Conservation (phyloP, 2,329 filamentous ascomycete species). For the Claviceps pazoutovae region DNA sequence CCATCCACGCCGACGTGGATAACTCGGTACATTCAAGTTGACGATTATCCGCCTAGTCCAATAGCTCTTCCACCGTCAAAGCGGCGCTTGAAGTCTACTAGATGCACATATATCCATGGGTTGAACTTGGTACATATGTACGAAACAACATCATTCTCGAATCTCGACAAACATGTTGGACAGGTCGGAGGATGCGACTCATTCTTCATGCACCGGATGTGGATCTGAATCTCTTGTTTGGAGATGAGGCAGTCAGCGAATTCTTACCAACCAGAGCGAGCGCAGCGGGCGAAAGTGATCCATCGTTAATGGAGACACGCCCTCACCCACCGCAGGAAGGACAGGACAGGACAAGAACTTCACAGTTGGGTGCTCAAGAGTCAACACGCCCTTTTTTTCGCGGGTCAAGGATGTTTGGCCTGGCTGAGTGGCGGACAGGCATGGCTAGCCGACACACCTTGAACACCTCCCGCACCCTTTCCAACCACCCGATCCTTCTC, state of each 20-base stretch:
- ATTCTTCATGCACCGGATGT: not conserved
- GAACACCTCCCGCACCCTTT: constrained; percentile 9
- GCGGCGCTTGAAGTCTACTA: not conserved
- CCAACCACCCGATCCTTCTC: constrained; percentile 15
- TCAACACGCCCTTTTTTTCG: not conserved
- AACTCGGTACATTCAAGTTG: too few species aligned
- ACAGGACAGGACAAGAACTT: not conserved
- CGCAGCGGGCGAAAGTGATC: not conserved
- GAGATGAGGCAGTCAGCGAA: not conserved
- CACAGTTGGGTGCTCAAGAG: too few species aligned
- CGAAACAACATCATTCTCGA: not conserved
- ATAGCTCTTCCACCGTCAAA: not conserved
- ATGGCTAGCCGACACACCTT: not conserved
- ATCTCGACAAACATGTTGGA: not conserved
- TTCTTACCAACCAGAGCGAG: not conserved
- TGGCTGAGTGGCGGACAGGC: not conserved
- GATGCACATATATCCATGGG: not conserved
- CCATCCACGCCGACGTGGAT: not conserved
- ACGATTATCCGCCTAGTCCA: not conserved
- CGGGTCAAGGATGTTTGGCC: not conserved
- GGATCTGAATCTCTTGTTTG: not conserved
- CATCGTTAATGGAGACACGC: not conserved
- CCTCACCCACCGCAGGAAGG: not conserved
- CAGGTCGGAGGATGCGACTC: not conserved
- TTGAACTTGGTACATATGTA: not conserved